Percentiles rank a stretch among this genome's conserved stretches.
phyloP scores from a whole-genome alignment of 768 basidiomycete species.

The Amanita molliuscula region DNA sequence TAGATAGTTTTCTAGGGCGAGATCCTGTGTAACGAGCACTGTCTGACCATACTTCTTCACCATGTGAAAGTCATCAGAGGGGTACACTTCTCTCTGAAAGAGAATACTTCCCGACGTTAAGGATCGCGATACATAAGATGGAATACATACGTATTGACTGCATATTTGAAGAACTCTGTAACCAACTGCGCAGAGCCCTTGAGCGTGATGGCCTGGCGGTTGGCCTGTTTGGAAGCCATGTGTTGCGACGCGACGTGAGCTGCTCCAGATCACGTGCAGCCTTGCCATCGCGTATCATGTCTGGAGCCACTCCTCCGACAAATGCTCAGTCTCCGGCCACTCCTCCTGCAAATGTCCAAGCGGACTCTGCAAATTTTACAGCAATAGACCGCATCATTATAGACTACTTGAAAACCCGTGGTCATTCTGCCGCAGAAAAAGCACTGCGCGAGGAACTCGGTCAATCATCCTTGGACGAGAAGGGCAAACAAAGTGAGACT shows the following conservation, averaged over 20 bases:
- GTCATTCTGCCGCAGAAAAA: conserved; percentile 38
- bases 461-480: conserved; percentile 31
- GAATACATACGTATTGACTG: conserved; percentile 81
- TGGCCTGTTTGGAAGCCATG: conserved; percentile 40
- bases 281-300: conserved; percentile 10
- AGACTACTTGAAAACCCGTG: conserved; percentile 40
- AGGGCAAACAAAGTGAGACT: conserved; percentile 31
- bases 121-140: conserved; percentile 2
- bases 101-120: conserved; percentile 53
- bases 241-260: conserved; percentile 12
- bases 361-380: conserved; percentile 21
- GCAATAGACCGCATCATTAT: conserved; percentile 32
- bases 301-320: conserved; percentile 28
- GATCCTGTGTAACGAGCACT: conserved; percentile 88
- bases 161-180: conserved; percentile 99
- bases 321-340: conserved; percentile 38
- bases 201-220: conserved; percentile 79
- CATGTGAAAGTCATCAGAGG: conserved; percentile 97
- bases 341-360: conserved; percentile 32
- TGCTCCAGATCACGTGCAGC: conserved; percentile 22
- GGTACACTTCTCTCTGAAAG: conserved; percentile 95
- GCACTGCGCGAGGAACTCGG: conserved; percentile 35
- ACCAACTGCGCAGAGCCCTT: conserved; percentile 92
- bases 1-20: conserved; percentile 90
- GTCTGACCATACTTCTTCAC: conserved; percentile 99